Conservation (phyloP, 345 rosid species). For the Chamaenerion angustifolium region DNA sequence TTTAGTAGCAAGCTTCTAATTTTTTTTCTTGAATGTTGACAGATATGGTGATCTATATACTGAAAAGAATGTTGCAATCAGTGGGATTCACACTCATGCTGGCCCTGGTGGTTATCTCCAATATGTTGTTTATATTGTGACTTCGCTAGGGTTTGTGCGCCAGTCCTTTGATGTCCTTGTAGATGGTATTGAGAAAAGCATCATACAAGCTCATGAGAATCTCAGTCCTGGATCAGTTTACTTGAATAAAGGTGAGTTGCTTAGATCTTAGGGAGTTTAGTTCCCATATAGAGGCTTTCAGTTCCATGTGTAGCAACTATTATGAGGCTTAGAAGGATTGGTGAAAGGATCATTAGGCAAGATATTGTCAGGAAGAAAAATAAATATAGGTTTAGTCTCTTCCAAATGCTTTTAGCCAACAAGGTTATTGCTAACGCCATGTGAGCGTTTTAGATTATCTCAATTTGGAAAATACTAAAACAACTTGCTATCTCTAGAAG, state of each 20-base stretch:
- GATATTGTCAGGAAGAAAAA: no score
- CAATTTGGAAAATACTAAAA: no score
- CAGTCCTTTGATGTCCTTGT: slow-evolving; percentile 92
- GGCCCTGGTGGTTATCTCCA: slow-evolving; percentile 99
- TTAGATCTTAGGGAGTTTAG: not conserved
- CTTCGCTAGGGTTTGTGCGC: slow-evolving; percentile 90
- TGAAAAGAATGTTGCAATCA: slow-evolving; percentile 78
- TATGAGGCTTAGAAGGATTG: no score
- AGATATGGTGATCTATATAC: slow-evolving; percentile 86
- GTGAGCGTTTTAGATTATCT: no score
- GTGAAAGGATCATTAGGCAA: no score
- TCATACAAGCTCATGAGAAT: slow-evolving; percentile 82
- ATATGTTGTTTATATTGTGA: slow-evolving; percentile 69
- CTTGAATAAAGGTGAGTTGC: slow-evolving; percentile 50
- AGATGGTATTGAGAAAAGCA: slow-evolving; percentile 85
- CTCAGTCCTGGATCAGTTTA: slow-evolving; percentile 74
- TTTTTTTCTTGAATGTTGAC: slow-evolving; percentile 12
- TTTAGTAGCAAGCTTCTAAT: no score
- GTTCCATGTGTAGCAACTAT: not conserved
- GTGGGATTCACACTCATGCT: slow-evolving; percentile 94
- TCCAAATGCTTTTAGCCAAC: no score
- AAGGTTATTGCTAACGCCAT: no score
- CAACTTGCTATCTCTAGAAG: no score
- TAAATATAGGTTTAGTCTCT: no score
- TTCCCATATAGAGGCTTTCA: not conserved